Evolutionary conservation across 495 filamentous ascomycete species (phyloP).

Genomic region (Tuber borchii): DNA sequence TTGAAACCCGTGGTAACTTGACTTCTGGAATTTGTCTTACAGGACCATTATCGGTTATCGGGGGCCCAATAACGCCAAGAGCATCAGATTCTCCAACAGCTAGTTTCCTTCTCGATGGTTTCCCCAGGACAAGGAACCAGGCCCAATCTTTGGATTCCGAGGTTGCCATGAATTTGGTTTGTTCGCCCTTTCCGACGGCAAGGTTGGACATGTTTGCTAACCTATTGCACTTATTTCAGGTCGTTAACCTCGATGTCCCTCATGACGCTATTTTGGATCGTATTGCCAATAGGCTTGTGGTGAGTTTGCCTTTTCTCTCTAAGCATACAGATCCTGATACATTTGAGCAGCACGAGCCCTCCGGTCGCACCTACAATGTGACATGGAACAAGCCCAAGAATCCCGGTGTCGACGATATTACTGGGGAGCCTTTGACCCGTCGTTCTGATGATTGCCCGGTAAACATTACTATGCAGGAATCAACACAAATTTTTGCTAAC

Average conservation of each 20-base stretch:
- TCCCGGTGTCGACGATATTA: conserved; percentile 78
- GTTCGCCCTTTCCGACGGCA: conserved; percentile 49
- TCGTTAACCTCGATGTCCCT: conserved; percentile 46
- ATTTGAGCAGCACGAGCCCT: conserved; percentile 61
- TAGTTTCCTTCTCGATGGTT: conserved; percentile 93
- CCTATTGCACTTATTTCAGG: conserved; percentile 14
- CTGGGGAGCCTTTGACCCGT: conserved; percentile 77
- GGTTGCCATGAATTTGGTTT: conserved; percentile 85
- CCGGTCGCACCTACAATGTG: conserved; percentile 87
- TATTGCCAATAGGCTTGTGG: conserved; percentile 82
- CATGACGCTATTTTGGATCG: conserved; percentile 75
- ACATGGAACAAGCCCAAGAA: conserved; percentile 81
- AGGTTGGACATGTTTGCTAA: conserved; percentile 7
- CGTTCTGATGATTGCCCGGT: conserved; percentile 66
- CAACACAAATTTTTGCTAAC: conserved; percentile 9
- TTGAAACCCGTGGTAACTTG: conserved; percentile 46
- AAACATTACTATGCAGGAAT: conserved; percentile 1
- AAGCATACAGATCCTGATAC: conserved; percentile 38
- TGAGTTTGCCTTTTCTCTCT: conserved; percentile 44
- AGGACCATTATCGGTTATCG: conserved; percentile 31
- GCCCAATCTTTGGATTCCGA: conserved; percentile 67
- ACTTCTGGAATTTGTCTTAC: conserved; percentile 43
- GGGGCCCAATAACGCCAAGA: conserved; percentile 27
- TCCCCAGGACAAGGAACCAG: conserved; percentile 80
- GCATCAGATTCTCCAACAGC: conserved; percentile 63